Percentiles rank a stretch among this genome's conserved stretches.
phyloP scores from a whole-genome alignment of 768 basidiomycete species.

The Podaxis mareebaensis region DNA sequence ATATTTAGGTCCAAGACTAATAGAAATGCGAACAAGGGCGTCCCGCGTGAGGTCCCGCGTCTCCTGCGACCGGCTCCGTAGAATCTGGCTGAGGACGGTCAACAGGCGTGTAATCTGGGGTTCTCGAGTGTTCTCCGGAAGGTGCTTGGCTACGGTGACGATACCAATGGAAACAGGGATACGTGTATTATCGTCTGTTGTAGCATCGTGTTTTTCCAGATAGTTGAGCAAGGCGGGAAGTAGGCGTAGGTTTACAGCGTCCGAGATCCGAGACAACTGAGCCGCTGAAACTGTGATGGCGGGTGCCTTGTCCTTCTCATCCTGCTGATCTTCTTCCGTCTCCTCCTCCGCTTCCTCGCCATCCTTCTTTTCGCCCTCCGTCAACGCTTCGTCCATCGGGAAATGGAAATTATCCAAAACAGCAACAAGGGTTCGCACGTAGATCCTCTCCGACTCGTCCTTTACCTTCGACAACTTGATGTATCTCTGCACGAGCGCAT shows the following conservation, averaged over 20 bases:
- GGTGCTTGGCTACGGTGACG: conserved; percentile 76
- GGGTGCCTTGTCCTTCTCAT: conserved; percentile 9
- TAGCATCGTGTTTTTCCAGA: conserved; percentile 76
- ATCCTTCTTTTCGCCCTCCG: conserved; percentile 22
- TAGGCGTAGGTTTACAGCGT: conserved; percentile 73
- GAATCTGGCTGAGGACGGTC: conserved; percentile 83
- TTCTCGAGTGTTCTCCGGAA: conserved; percentile 64
- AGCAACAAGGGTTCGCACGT: conserved; percentile 81
- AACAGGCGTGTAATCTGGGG: conserved; percentile 75
- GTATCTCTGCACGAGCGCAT: conserved; percentile 78
- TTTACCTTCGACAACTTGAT: conserved; percentile 68
- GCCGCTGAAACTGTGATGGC: conserved; percentile 15
- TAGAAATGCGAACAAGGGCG: conserved; percentile 77
- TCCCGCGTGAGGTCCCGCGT: conserved; percentile 86
- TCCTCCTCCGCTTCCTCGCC: conserved; percentile 29
- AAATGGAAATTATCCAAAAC: conserved; percentile 93
- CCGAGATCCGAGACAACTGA: conserved; percentile 50
- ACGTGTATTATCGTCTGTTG: conserved; percentile 80
- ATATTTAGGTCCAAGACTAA: conserved; percentile 70
- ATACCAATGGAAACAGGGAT: conserved; percentile 90
- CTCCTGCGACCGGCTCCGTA: conserved; percentile 94
- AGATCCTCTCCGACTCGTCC: conserved; percentile 72
- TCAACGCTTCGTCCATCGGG: conserved; percentile 64
- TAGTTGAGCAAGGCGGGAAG: conserved; percentile 80
- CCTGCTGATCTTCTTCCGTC: conserved; percentile 23